A percentile compares a stretch with the other conserved stretches of the same genome.
These are phyloP conservation scores for Metschnikowia noctiluminum DNA, from an alignment of 805 yeast genomes.

Conservation along the genomic window DNA sequence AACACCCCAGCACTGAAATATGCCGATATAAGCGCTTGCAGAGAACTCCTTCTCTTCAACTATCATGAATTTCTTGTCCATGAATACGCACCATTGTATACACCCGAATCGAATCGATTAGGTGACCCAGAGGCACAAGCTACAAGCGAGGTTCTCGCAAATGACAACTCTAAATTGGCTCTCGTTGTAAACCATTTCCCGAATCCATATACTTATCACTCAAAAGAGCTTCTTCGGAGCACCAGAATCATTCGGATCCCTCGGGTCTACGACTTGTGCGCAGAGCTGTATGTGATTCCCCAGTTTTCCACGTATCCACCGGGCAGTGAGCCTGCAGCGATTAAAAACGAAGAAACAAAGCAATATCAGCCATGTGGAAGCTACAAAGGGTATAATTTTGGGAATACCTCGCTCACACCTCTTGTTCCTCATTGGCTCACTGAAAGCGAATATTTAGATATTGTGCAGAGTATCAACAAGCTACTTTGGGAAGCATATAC, in stretches of 20 bases:
- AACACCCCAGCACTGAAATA: slow-evolving; percentile 23
- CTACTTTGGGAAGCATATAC: slow-evolving; percentile 38
- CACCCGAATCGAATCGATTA: neutral
- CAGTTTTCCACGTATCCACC: slow-evolving; percentile 54
- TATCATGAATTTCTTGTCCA: slow-evolving; percentile 56
- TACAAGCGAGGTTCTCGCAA: slow-evolving; percentile 13
- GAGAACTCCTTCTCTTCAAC: slow-evolving; percentile 48
- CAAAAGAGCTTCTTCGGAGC: slow-evolving; percentile 24
- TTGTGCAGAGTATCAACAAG: slow-evolving; percentile 46
- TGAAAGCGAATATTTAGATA: slow-evolving; percentile 34
- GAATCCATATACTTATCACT: slow-evolving; percentile 42
- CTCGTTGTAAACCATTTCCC: slow-evolving; percentile 67
- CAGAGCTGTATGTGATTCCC: slow-evolving; percentile 43
- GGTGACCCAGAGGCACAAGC: neutral
- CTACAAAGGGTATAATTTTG: slow-evolving; percentile 45
- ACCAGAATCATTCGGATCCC: slow-evolving; percentile 70
- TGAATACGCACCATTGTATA: neutral
- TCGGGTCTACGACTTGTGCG: slow-evolving; percentile 36
- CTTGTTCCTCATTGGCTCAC: slow-evolving; percentile 26
- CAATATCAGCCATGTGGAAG: slow-evolving; percentile 38
- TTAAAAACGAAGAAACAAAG: slow-evolving; percentile 17
- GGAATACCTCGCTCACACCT: slow-evolving; percentile 51
- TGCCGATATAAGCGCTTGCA: slow-evolving; percentile 5
- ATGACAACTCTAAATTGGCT: slow-evolving; percentile 10
- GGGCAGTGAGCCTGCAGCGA: slow-evolving; percentile 63